Base-by-base conservation (phyloP, 164 flowering plant genomes). In the Magnolia sinica region DNA sequence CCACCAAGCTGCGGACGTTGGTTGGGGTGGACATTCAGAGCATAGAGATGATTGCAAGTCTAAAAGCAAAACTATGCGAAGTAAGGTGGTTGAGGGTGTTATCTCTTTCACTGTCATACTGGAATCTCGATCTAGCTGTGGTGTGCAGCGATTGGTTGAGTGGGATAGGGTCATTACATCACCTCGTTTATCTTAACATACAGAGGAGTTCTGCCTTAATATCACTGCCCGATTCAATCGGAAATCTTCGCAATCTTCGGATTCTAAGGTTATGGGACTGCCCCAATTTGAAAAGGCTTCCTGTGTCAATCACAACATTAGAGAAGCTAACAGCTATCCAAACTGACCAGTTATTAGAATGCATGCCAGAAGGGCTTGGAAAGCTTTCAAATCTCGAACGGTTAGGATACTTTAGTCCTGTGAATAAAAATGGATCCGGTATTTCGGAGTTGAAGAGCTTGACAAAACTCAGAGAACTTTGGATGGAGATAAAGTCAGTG, bases 361-460 rank as follows among this genome's bases (percentile, higher is more conserved):
- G 50, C 27, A 18, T 70, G 22, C 73, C 59, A 0, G n/a, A 13
- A 50, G 55, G 19, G 6, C 1, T 45, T 69, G 50, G 16, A 45
- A 69, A 69, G 50, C 52, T 69, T 31, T 69, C 72, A 7, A 70
- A 70, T 51, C 73, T 70, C 7, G 24, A 70, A 70, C 27, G 4
- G 18, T 20, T 70, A 8, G 22, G 23, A 55, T 2, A 31, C 1
- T 49, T 70, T 50, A 70, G 22, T 24, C 59, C 59, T 49, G 73
- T 19, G 14, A 69, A 45, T 68, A 16, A 10, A 5, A 16, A 68
- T n/a, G 70, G 37, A n/a, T 24, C 27, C 1, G 2, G 45, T 7
- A 13, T 27, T 23, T 23, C 70, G 8, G 70, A 45, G 7, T 74
- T 74, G 76, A 37, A 64, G 22, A 74, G 45, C 8, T 45, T 64